Conservation (phyloP, 2,329 filamentous ascomycete genomes). For the Parascedosporium putredinis region DNA sequence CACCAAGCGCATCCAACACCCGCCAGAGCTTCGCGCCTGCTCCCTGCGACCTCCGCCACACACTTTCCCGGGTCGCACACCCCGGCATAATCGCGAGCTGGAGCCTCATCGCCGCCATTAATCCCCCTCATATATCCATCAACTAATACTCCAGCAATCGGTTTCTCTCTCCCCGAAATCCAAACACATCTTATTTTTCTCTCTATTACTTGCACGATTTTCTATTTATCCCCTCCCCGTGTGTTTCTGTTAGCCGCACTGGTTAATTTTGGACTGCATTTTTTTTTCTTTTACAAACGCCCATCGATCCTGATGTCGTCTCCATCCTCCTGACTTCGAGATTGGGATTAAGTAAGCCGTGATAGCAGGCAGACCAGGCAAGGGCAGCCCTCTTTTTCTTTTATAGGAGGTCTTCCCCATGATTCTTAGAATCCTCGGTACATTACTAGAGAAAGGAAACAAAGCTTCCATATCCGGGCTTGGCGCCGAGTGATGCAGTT, state of each 20-base stretch:
- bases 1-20: background rate
- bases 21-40: constrained; percentile 5
- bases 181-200: background rate
- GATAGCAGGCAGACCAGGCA: background rate
- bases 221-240: background rate
- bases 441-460: background rate
- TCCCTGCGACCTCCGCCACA: constrained; percentile 11
- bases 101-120: background rate
- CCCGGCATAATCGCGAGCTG: background rate
- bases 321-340: background rate
- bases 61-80: constrained; percentile 8
- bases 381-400: background rate
- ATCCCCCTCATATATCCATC: background rate
- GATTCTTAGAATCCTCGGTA: background rate
- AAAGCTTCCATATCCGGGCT: background rate
- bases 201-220: background rate
- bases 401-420: background rate
- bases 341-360: background rate
- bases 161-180: background rate
- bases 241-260: background rate
- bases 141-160: background rate
- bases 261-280: too few species aligned
- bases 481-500: constrained; percentile 4
- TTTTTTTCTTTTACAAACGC: too few species aligned
- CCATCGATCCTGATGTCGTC: background rate